Percentiles rank a stretch among this genome's conserved stretches.
Evolutionary conservation across 148 eudicot species (phyloP).

Genomic region (Agrostemma githago): DNA sequence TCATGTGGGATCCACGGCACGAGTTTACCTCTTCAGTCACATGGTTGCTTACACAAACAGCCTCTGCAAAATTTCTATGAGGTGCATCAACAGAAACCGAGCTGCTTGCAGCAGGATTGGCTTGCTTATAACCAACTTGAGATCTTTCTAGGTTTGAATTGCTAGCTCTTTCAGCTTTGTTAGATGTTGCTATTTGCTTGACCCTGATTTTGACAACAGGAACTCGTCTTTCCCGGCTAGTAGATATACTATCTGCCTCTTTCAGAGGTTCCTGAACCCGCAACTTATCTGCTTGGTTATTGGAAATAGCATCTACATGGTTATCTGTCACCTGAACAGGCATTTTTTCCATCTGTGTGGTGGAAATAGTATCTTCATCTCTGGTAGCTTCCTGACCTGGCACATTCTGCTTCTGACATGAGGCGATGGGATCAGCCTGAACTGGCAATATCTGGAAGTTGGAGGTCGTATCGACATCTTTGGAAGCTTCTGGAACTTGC

Average conservation of each 20-base stretch:
- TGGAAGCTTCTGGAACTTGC: slow-evolving; percentile 26
- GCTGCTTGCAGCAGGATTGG: slow-evolving; percentile 64
- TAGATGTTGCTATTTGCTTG: slow-evolving; percentile 57
- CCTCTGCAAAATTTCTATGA: slow-evolving; percentile 40
- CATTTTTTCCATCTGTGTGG: slow-evolving; percentile 37
- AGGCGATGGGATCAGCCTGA: background rate
- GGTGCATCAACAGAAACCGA: slow-evolving; percentile 86
- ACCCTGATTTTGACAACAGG: slow-evolving; percentile 60
- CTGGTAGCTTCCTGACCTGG: background rate
- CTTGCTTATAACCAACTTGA: slow-evolving; percentile 43
- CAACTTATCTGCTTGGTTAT: slow-evolving; percentile 39
- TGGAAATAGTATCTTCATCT: slow-evolving; percentile 36
- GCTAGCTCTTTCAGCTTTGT: slow-evolving; percentile 50
- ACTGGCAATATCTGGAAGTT: slow-evolving; percentile 9
- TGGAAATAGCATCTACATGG: slow-evolving; percentile 39
- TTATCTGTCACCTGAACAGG: slow-evolving; percentile 36
- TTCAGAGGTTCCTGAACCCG: slow-evolving; percentile 38
- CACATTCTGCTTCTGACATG: background rate
- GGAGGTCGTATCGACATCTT: slow-evolving; percentile 4
- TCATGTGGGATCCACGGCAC: slow-evolving; percentile 73
- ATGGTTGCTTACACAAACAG: slow-evolving; percentile 48
- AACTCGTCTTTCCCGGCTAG: slow-evolving; percentile 48
- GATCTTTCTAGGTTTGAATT: slow-evolving; percentile 40
- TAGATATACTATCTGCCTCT: slow-evolving; percentile 51
- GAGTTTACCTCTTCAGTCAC: slow-evolving; percentile 77